Percentiles rank a stretch among this genome's conserved stretches.
Evolutionary conservation across 176 grass and related monocot species (phyloP).

Genomic region (Zizania latifolia): DNA sequence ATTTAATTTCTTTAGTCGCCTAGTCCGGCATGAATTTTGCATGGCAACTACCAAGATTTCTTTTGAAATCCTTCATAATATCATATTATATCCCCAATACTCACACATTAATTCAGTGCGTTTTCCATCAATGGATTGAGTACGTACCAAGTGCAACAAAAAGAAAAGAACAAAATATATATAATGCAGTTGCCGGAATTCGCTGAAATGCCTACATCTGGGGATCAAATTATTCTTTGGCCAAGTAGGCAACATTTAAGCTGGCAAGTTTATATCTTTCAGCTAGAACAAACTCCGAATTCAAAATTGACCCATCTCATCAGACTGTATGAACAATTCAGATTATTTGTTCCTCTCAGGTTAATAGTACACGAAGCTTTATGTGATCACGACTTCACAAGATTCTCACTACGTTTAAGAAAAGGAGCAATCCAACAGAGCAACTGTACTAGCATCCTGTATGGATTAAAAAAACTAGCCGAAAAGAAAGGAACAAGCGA

Average conservation of each 20-base stretch:
- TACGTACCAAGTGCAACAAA: background rate
- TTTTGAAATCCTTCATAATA: background rate
- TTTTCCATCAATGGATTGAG: background rate
- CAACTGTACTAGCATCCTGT: constrained; percentile 13
- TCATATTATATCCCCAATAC: background rate
- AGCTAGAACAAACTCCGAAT: constrained; percentile 1
- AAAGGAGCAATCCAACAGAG: constrained; percentile 7
- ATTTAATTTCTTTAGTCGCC: background rate
- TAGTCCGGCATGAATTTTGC: too few relatives aligned
- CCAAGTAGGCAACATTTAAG: background rate
- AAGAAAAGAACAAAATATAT: background rate
- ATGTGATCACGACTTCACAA: constrained; percentile 8
- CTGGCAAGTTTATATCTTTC: background rate
- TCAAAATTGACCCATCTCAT: background rate
- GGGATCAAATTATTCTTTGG: background rate
- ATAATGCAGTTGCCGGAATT: background rate
- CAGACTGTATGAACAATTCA: background rate
- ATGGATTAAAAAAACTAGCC: background rate
- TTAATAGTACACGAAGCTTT: background rate
- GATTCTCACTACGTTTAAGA: background rate
- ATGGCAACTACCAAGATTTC: background rate
- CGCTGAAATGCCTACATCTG: background rate
- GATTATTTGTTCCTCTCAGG: background rate
- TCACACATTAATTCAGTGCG: background rate
- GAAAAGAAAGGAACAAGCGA: background rate